Conservation (phyloP, 2,329 filamentous ascomycete species). For the Trichoderma afroharzianum region DNA sequence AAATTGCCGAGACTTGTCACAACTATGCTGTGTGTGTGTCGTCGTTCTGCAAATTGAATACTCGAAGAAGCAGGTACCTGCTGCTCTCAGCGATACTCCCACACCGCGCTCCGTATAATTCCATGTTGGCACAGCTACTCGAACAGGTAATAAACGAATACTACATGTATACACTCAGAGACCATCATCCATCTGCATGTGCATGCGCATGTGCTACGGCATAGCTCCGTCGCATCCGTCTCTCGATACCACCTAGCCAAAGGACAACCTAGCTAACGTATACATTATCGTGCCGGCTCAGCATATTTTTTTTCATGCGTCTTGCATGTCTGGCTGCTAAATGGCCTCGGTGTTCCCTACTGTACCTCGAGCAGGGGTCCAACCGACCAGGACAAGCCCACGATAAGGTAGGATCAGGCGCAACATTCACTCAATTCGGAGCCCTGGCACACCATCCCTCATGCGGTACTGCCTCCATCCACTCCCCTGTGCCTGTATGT, state of each 20-base stretch:
- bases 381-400: background rate
- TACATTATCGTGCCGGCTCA: background rate
- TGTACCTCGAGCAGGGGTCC: background rate
- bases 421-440: constrained; percentile 12
- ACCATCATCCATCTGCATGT: background rate
- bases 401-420: background rate
- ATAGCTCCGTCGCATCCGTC: background rate
- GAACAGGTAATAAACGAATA: background rate
- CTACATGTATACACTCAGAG: background rate
- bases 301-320: constrained; percentile 3
- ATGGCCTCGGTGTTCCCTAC: background rate
- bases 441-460: background rate
- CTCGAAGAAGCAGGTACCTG: background rate
- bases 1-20: background rate
- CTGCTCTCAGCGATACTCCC: background rate
- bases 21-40: background rate
- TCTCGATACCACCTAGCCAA: background rate
- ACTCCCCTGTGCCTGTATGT: background rate
- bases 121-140: background rate
- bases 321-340: background rate
- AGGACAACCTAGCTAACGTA: background rate
- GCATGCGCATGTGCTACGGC: background rate
- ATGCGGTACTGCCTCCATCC: background rate
- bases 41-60: background rate
- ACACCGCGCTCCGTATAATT: background rate